These are phyloP conservation scores for Nadsonia starkeyi-henricii DNA, from an alignment of 1,139 yeast genomes.

Conservation along the genomic window DNA sequence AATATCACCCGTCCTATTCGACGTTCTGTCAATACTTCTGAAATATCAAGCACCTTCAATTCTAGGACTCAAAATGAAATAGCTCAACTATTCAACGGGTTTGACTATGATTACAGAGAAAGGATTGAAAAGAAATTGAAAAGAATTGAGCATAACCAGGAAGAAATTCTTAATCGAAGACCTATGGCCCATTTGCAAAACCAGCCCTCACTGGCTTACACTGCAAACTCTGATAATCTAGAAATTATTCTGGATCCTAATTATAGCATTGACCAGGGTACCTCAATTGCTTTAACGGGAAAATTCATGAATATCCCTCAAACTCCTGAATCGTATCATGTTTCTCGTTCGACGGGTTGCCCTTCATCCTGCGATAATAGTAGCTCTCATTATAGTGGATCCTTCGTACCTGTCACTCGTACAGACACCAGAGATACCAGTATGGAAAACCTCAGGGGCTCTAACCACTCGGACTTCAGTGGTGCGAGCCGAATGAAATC, in stretches of 20 bases:
- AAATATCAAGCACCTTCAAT: background rate
- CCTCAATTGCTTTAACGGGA: background rate
- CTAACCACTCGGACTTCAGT: background rate
- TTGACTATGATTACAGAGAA: constrained; percentile 6
- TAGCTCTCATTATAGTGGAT: background rate
- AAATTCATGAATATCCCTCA: background rate
- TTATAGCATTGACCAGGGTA: background rate
- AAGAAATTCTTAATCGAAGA: background rate
- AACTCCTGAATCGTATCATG: background rate
- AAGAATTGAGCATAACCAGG: background rate
- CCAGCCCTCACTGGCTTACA: background rate
- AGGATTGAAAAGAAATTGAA: constrained; percentile 6
- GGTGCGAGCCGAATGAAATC: background rate
- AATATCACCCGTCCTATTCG: background rate
- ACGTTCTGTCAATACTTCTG: background rate
- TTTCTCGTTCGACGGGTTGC: background rate
- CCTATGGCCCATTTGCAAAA: background rate
- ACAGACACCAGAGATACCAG: background rate
- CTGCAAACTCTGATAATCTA: background rate
- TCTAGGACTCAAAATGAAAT: background rate
- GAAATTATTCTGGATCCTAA: background rate
- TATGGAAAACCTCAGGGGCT: background rate
- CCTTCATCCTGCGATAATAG: background rate
- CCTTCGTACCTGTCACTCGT: background rate
- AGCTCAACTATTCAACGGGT: constrained; percentile 3